A percentile compares a stretch with the other conserved stretches of the same genome.
Conservation (phyloP, 371 early-diverging fungal species). For the Mortierella sp. region DNA sequence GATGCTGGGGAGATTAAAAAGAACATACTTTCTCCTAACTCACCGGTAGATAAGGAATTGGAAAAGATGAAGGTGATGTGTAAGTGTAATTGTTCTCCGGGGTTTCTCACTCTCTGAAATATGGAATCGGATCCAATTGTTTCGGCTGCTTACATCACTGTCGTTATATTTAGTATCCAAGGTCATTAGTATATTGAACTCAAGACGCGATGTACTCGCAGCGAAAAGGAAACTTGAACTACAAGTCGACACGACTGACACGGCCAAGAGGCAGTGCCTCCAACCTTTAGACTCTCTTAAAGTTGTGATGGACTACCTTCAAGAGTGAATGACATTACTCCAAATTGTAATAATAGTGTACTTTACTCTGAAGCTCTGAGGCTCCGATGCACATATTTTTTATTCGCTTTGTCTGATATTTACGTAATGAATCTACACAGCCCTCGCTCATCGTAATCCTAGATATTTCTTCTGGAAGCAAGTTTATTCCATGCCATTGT, state of each 20-base stretch:
- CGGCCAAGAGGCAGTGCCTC: constrained; percentile 7
- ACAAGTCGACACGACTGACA: neutral
- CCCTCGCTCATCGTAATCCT: neutral
- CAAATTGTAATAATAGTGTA: constrained; percentile 8
- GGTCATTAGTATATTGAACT: constrained; percentile 20
- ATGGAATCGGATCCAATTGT: too few species aligned
- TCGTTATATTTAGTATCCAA: constrained; percentile 20
- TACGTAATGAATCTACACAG: constrained; percentile 10
- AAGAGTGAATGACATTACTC: neutral
- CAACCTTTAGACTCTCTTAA: constrained; percentile 16
- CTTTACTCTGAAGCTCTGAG: neutral
- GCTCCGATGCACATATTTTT: constrained; percentile 7
- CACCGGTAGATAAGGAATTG: constrained; percentile 32
- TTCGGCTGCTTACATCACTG: too few species aligned
- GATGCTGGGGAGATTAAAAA: constrained; percentile 38
- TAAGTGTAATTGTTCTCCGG: too few species aligned
- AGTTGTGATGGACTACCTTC: constrained; percentile 17
- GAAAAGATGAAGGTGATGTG: constrained; percentile 38
- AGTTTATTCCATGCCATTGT: constrained; percentile 49
- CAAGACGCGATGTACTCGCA: constrained; percentile 16
- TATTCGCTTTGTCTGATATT: constrained; percentile 2
- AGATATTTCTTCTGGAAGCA: neutral
- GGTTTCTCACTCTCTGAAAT: too few species aligned
- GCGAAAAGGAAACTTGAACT: constrained; percentile 22
- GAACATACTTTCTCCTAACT: constrained; percentile 35